phyloP scores from a whole-genome alignment of 192 early-diverging fungal species.

The Coemansia sp. region DNA sequence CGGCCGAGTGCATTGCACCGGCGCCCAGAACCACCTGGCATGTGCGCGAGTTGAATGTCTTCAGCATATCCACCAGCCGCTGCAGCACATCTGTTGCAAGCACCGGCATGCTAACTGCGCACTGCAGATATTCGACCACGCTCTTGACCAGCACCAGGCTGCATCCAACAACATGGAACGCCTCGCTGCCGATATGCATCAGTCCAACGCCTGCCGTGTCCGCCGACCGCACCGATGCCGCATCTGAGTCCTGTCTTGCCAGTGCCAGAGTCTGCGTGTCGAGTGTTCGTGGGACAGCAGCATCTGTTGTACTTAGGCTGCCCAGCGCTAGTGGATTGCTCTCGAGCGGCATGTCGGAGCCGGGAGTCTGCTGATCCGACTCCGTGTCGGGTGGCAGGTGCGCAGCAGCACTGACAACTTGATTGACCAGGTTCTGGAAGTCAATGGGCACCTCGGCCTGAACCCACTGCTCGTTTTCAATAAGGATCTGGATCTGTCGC shows the following conservation, averaged over 20 bases:
- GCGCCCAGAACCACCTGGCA: slow-evolving; percentile 98
- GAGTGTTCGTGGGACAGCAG: neutral
- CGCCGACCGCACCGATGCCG: slow-evolving; percentile 37
- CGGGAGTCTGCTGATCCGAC: neutral
- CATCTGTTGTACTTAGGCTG: neutral
- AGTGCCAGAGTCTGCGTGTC: slow-evolving; percentile 12
- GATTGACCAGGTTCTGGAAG: slow-evolving; percentile 84
- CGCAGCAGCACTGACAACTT: slow-evolving; percentile 60
- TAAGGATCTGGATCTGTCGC: slow-evolving; percentile 79
- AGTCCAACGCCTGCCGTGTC: slow-evolving; percentile 58
- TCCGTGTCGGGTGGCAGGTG: neutral
- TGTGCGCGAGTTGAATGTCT: slow-evolving; percentile 92
- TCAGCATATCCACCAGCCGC: slow-evolving; percentile 74
- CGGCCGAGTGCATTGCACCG: slow-evolving; percentile 95
- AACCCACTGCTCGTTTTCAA: slow-evolving; percentile 97
- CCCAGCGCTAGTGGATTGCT: slow-evolving; percentile 23
- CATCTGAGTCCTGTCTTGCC: slow-evolving; percentile 37
- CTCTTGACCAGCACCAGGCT: slow-evolving; percentile 87
- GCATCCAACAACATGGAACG: slow-evolving; percentile 87
- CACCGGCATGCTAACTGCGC: slow-evolving; percentile 73
- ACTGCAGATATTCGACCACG: slow-evolving; percentile 88
- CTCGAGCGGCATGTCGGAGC: slow-evolving; percentile 3
- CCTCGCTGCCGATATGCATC: slow-evolving; percentile 71
- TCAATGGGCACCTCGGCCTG: slow-evolving; percentile 91
- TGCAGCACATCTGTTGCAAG: slow-evolving; percentile 87